Evolutionary conservation across 1,284 basidiomycete species (phyloP), one percentile per base, ranked within the genome.

Genomic region (Tremellales sp.): DNA sequence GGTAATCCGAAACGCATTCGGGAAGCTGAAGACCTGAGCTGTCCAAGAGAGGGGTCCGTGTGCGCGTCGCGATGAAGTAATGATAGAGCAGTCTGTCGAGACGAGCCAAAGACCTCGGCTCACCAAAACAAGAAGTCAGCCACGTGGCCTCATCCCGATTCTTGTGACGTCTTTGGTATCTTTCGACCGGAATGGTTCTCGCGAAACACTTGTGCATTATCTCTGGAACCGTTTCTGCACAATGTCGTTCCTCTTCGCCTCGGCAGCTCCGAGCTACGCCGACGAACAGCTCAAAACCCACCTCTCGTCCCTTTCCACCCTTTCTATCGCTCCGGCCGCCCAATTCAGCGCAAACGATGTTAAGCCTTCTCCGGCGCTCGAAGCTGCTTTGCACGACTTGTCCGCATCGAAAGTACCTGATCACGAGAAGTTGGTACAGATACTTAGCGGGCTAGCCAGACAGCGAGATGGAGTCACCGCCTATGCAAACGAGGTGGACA

Each of bases 201-300:
- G n/a, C n/a, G n/a, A n/a, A n/a, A n/a, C n/a, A n/a, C n/a, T n/a
- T n/a, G n/a, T n/a, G n/a, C n/a, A n/a, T n/a, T n/a, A n/a, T n/a
- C 21, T 26, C 25, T 17, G 10, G 19, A 40, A 17, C 10, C 37
- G 10, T 10, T 10, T 40, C 37, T 13, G 11, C 49, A 50, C 23
- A 36, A 64, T 64, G 62, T 40, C 60, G 21, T 58, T 59, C 48
- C 17, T 60, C 26, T 52, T 57, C 40, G 35, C 47, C 46, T 42
- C 56, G 8, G 40, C 58, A n/a, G 29, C 66, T 2, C 60, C 67
- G n/a, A 60, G 61, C 27, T 74, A 66, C 47, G 65, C 72, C 4
- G 54, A 60, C 26, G 72, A 74, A 47, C 64, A 71, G 48, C 65
- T 72, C 37, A 49, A 52, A 15, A 37, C 43, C n/a, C 66, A 70